These are phyloP conservation scores for Zanthoxylum bungeanum DNA, from an alignment of 345 rosid genomes.

Conservation along the genomic window DNA sequence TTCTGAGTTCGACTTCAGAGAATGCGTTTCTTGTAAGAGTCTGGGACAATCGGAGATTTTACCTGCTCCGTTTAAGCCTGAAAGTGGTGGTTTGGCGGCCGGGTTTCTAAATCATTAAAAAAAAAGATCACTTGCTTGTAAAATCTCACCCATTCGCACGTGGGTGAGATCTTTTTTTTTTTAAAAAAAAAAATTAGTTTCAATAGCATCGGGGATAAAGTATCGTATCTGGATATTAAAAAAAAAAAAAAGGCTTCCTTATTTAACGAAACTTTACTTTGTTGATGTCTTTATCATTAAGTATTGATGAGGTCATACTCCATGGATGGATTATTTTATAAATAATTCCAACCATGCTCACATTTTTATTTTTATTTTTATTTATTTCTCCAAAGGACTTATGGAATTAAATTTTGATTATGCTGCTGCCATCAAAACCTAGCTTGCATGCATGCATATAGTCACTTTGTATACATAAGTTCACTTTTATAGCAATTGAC, in stretches of 20 bases:
- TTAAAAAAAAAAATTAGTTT: no score
- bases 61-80: no score
- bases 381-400: background rate
- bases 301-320: slow-evolving; percentile 29
- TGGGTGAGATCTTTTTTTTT: slow-evolving; percentile 14
- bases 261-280: slow-evolving; percentile 4
- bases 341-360: slow-evolving; percentile 3
- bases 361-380: slow-evolving; percentile 3
- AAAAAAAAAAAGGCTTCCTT: slow-evolving; percentile 1
- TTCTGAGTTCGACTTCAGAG: no score
- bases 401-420: slow-evolving; percentile 8
- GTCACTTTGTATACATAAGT: slow-evolving; percentile 1
- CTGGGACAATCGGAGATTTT: no score
- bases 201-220: slow-evolving; percentile 6
- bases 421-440: slow-evolving; percentile 5
- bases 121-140: background rate
- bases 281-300: background rate
- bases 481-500: background rate
- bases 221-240: slow-evolving; percentile 5
- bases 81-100: no score
- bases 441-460: slow-evolving; percentile 20
- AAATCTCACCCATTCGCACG: slow-evolving; percentile 15
- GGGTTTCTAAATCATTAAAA: no score
- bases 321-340: background rate
- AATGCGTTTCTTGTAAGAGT: no score